Conservation (phyloP, 768 basidiomycete genomes). For the Psilocybe subaeruginosa region DNA sequence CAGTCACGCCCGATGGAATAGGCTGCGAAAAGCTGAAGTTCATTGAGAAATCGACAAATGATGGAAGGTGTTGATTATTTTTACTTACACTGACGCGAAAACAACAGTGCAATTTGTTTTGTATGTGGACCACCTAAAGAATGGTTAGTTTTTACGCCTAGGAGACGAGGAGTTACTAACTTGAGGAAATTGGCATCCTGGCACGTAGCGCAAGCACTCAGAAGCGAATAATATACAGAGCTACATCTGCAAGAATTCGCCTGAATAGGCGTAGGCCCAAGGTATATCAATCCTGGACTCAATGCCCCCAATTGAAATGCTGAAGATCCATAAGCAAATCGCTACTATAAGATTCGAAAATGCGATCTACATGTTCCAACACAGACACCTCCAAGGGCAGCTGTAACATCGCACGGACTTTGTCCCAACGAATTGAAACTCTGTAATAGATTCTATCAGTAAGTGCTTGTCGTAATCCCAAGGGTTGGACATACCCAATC, state of each 20-base stretch:
- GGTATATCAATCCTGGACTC: conserved; percentile 32
- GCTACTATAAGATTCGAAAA: background rate
- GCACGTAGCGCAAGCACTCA: conserved; percentile 54
- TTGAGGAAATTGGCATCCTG: conserved; percentile 37
- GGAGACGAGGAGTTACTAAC: conserved; percentile 25
- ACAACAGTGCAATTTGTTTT: conserved; percentile 46
- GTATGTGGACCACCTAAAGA: conserved; percentile 51
- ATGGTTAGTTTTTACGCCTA: background rate
- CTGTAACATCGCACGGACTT: conserved; percentile 48
- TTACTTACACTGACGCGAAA: conserved; percentile 36
- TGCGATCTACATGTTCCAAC: conserved; percentile 33
- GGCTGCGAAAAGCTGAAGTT: conserved; percentile 32
- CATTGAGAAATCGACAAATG: background rate
- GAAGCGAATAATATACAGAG: conserved; percentile 53
- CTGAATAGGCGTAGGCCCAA: conserved; percentile 34
- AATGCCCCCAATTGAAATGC: conserved; percentile 38
- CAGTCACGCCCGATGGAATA: conserved; percentile 43
- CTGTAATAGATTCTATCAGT: conserved; percentile 25
- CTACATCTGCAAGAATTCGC: conserved; percentile 53
- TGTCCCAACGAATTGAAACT: conserved; percentile 40
- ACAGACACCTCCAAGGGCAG: conserved; percentile 45
- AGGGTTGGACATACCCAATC: conserved; percentile 26
- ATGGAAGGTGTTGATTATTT: background rate
- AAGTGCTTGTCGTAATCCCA: background rate
- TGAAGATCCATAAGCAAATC: conserved; percentile 9